Percentiles rank a stretch among this genome's conserved stretches.
Evolutionary conservation across 2,329 filamentous ascomycete species (phyloP).

Genomic region (Neofusicoccum kwambonambiense): DNA sequence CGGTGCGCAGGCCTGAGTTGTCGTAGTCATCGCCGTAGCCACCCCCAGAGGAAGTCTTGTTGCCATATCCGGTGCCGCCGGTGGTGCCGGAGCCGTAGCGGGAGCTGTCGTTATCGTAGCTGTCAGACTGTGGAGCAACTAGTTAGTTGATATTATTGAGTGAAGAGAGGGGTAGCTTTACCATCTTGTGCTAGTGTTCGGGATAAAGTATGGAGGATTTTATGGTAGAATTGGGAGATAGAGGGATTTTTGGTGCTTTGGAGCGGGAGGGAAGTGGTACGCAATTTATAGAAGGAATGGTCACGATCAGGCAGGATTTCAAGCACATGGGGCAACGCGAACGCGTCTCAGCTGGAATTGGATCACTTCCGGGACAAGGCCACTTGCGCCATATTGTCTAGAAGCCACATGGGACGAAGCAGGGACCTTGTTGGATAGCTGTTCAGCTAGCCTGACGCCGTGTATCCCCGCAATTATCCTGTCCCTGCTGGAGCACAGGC

Average conservation of each 20-base stretch:
- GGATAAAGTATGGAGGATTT: too few species aligned
- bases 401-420: background rate
- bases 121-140: background rate
- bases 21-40: slow-evolving; percentile 18
- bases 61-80: slow-evolving; percentile 38
- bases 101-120: slow-evolving; percentile 22
- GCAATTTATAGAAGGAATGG: background rate
- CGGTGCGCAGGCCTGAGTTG: slow-evolving; percentile 25
- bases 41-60: slow-evolving; percentile 27
- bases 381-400: background rate
- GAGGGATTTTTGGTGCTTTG: background rate
- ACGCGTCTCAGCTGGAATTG: background rate
- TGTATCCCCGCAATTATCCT: slow-evolving; percentile 1
- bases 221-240: background rate
- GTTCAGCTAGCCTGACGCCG: slow-evolving; percentile 1
- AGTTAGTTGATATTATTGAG: background rate
- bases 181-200: background rate
- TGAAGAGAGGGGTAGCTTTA: background rate
- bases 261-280: background rate
- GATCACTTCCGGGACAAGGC: background rate
- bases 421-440: background rate
- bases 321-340: background rate
- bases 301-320: background rate
- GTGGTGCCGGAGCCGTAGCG: slow-evolving; percentile 31
- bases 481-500: background rate